Base-by-base conservation (phyloP, 75 land plant species). In the Cupressus sempervirens region DNA sequence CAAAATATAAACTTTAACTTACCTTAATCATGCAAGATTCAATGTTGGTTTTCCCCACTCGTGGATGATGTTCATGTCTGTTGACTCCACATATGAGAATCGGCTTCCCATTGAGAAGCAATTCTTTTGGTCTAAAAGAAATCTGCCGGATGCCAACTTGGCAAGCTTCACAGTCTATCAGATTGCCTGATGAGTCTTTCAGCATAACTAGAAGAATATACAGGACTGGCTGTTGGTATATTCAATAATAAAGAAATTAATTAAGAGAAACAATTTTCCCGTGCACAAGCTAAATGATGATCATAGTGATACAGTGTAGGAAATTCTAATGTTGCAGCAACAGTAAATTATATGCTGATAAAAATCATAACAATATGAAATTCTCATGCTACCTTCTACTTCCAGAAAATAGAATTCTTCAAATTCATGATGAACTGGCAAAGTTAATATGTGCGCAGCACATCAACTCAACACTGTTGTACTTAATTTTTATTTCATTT, bases 61-160 rank as follows among this genome's bases (percentile, higher is more conserved):
- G 97, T 80, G 99, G 99, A 87, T 98, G 99, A 89, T 96, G 98
- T 85, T 98, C 99, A 88, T 98, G 99, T 82, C 97, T 88, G 85
- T 98, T 98, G 83, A 98, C 97, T 68, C 99, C 99, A 89, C 92
- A 85, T 86, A 98, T 88, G 15, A 96, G 84, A 3, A 98, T 90
- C 2, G 98, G 96, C n/a, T 89, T 86, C 4, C 98, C 96, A 87
- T 98, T 98, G 16, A 98, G 86, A 83, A 95, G 95, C 38, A 98
- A 83, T 88, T 94, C 94, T 86, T 98, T 96, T 38, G 88, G 90
- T 13, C 93, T 93, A 80, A 80, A 88, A 14, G 95, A 88, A 86
- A 98, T 87, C 86, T 93, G 89, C 3, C 99, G 85, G 56, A 98
- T 86, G 15, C 99, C 99, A 54, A 98, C 92, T 91, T 96, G 92